A percentile compares a stretch with the other conserved stretches of the same genome.
Conservation (phyloP, 1,139 yeast genomes). For the Tardiomyces blankii region DNA sequence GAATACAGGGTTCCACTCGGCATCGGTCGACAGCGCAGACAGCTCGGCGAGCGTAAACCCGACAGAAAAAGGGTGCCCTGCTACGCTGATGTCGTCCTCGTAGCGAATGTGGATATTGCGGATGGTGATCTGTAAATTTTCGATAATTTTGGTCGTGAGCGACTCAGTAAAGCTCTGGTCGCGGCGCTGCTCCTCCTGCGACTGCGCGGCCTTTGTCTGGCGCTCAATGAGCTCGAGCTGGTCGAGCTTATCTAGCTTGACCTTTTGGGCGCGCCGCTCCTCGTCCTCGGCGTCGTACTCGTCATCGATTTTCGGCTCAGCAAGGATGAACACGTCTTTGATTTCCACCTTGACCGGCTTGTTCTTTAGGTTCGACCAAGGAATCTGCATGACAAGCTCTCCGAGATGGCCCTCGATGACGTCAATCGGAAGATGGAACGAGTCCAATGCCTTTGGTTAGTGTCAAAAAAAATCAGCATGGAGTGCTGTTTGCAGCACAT, state of each 20-base stretch:
- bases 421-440: conserved; percentile 73
- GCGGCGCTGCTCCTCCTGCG: conserved; percentile 34
- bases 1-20: conserved; percentile 76
- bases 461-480: conserved; percentile 4
- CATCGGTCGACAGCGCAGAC: conserved; percentile 86
- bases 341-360: conserved; percentile 89
- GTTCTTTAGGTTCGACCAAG: conserved; percentile 91
- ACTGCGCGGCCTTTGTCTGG: conserved; percentile 15
- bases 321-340: conserved; percentile 77
- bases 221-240: conserved; percentile 47
- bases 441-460: conserved; percentile 53
- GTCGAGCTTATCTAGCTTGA: conserved; percentile 58
- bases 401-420: conserved; percentile 91
- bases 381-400: conserved; percentile 79
- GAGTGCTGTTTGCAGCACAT: conserved; percentile 29
- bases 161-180: conserved; percentile 81
- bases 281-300: conserved; percentile 58
- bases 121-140: conserved; percentile 87
- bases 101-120: conserved; percentile 85
- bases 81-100: conserved; percentile 45
- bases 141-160: conserved; percentile 78
- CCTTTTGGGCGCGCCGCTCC: conserved; percentile 45
- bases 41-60: conserved; percentile 79
- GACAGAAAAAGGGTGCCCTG: conserved; percentile 58
- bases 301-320: conserved; percentile 45